Conservation (phyloP, 1,284 basidiomycete genomes). For the Ustanciosporium gigantosporum region DNA sequence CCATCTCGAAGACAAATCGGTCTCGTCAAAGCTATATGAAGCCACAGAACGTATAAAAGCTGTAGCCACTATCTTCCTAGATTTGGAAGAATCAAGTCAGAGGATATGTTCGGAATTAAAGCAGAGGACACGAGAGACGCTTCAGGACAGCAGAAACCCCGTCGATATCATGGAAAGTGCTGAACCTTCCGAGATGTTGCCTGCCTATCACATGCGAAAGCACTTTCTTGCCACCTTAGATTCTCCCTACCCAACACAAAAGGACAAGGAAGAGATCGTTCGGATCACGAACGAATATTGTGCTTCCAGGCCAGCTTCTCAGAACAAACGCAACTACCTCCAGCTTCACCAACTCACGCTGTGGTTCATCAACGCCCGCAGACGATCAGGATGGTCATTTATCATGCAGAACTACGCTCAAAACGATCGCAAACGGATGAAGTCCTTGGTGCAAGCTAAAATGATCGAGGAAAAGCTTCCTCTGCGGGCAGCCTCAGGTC, state of each 20-base stretch:
- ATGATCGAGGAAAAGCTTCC: slow-evolving; percentile 6
- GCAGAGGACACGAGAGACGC: too few species aligned
- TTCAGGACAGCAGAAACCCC: too few species aligned
- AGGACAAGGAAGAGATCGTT: slow-evolving; percentile 41
- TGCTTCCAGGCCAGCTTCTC: not conserved
- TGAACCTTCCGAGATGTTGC: slow-evolving; percentile 15
- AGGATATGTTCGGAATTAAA: not conserved
- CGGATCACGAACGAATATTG: slow-evolving; percentile 24
- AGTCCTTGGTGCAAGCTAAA: slow-evolving; percentile 17
- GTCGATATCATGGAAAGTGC: too few species aligned
- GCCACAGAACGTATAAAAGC: not conserved
- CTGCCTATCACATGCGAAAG: slow-evolving; percentile 38
- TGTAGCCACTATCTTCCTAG: not conserved
- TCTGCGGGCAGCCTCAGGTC: not conserved
- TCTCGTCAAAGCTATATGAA: not conserved
- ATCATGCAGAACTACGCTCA: slow-evolving; percentile 42
- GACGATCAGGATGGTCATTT: slow-evolving; percentile 54
- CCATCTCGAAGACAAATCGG: not conserved
- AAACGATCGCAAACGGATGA: slow-evolving; percentile 26
- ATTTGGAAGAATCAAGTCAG: not conserved
- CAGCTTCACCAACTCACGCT: slow-evolving; percentile 37
- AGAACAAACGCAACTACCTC: slow-evolving; percentile 1
- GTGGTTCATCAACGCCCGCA: slow-evolving; percentile 60
- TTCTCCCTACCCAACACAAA: slow-evolving; percentile 43
- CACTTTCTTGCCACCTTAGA: slow-evolving; percentile 47